A percentile compares a stretch with the other conserved stretches of the same genome.
phyloP scores from a whole-genome alignment of 2,329 filamentous ascomycete species.

The Cordyceps pruinosa region DNA sequence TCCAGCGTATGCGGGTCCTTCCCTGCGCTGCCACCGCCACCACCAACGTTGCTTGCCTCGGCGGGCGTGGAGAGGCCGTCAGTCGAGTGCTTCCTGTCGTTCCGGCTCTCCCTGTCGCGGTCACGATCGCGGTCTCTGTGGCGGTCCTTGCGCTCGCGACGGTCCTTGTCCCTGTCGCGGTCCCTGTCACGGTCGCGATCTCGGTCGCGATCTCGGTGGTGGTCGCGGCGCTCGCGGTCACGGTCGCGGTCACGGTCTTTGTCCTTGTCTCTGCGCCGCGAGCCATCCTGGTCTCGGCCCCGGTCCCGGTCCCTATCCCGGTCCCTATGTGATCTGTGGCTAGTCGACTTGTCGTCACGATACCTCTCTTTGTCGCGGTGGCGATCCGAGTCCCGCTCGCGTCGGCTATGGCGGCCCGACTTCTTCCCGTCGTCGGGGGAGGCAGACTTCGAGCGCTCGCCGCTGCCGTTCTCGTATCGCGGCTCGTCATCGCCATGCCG shows the following conservation, averaged over 20 bases:
- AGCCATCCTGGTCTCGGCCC: constrained; percentile 23
- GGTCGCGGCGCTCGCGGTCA: too few species aligned
- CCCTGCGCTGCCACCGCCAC: constrained; percentile 13
- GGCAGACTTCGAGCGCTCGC: constrained; percentile 55
- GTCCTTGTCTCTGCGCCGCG: constrained; percentile 12
- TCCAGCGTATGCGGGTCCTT: constrained; percentile 63
- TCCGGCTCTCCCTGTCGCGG: constrained; percentile 13
- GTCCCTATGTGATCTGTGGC: constrained; percentile 38
- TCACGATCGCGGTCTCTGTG: constrained; percentile 30
- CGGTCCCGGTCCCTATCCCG: constrained; percentile 31
- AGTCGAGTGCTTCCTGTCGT: constrained; percentile 26
- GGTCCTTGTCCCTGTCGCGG: constrained; percentile 23
- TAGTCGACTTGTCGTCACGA: constrained; percentile 35
- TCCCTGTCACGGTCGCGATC: constrained; percentile 25
- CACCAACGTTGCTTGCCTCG: constrained; percentile 17
- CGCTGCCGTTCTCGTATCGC: constrained; percentile 33
- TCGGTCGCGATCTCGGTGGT: constrained; percentile 29
- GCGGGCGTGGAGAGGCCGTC: constrained; percentile 23
- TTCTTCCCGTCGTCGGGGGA: constrained; percentile 54
- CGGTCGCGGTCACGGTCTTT: constrained; percentile 25
- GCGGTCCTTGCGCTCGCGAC: constrained; percentile 34
- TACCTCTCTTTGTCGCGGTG: constrained; percentile 41
- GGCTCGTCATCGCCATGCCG: constrained; percentile 40
- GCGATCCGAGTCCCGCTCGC: constrained; percentile 42
- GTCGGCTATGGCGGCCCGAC: constrained; percentile 54